Base-by-base conservation (phyloP, 352 stramenopile species). In the Thraustotheca clavata region DNA sequence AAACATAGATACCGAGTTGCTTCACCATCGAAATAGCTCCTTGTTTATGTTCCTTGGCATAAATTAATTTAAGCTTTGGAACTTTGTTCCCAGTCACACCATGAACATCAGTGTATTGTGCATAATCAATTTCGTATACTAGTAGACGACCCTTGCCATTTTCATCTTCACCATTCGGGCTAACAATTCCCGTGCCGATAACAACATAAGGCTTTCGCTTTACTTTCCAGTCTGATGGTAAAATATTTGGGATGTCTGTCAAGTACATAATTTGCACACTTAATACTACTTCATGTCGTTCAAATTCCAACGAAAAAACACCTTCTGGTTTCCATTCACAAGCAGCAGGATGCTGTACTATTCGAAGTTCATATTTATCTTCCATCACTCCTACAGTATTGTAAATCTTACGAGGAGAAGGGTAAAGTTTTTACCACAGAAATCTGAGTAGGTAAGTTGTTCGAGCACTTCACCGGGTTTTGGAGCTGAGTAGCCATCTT, bases 71-170 rank as follows among this genome's bases (percentile, higher is more conserved):
- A 22, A 94, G 70, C 67, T 94, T 94, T 0, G 85, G 85, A 46
- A 92, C 62, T 60, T 92, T 94, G 9, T 70, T 61, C 67, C 81
- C 90, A n/a, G 80, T 91, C 4, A 71, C 63, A 20, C 81, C 81
- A 31, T 83, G 75, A 68, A 89, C 70, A 14, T 88, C 89, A 32
- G 88, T 83, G 49, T 94, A 94, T 71, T 94, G 85, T 3, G 85
- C 85, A 59, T 94, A 94, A 52, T 94, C 85, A 11, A 94, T 67
- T 72, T 95, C 84, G 69, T 95, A 96, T 0, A 96, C 71, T 22
- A 96, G 59, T 20, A 96, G 65, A 0, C 87, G 78, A 3, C 87
- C 87, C 24, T 86, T 85, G 0, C 86, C 87, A 65, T 84, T 91
- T 62, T 92, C 83, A 39, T 96, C 87, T 73, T 96, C 87, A 16